These are phyloP conservation scores for Mucor plumbeus DNA, from an alignment of 371 early-diverging fungal genomes.

Conservation along the genomic window DNA sequence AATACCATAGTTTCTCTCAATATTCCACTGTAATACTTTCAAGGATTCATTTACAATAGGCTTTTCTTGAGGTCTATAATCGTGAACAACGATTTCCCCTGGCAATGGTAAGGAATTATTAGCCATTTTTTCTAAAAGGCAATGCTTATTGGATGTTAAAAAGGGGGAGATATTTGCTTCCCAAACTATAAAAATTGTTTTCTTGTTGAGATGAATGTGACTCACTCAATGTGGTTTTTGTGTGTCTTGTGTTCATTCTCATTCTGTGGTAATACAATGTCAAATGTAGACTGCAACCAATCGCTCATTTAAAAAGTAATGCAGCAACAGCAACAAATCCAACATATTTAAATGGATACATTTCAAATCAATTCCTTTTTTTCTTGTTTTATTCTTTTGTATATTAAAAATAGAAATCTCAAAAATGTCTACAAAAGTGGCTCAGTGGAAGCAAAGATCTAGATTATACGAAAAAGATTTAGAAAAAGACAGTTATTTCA, in stretches of 20 bases:
- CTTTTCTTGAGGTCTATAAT: constrained; percentile 37
- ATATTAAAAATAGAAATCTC: too few relatives aligned
- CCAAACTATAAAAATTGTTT: background rate
- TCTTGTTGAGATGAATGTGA: background rate
- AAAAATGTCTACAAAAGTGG: constrained; percentile 7
- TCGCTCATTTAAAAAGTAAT: background rate
- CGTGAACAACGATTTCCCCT: constrained; percentile 56
- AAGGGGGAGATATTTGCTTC: background rate
- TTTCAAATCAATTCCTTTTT: constrained; percentile 5
- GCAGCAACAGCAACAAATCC: background rate
- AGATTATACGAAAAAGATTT: background rate
- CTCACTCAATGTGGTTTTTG: background rate
- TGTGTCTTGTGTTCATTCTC: background rate
- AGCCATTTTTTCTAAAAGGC: background rate
- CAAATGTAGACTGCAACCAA: too few relatives aligned
- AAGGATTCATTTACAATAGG: constrained; percentile 11
- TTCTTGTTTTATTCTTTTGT: background rate
- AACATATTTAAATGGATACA: constrained; percentile 6
- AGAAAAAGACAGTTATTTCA: constrained; percentile 1
- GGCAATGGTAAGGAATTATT: constrained; percentile 27
- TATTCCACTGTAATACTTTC: constrained; percentile 70
- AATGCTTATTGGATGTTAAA: background rate
- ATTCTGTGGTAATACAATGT: too few relatives aligned
- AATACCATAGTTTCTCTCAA: constrained; percentile 74
- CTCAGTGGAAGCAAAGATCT: background rate